These are phyloP conservation scores for Heimioporus punctisporus DNA, from an alignment of 1,284 basidiomycete genomes.

Conservation along the genomic window DNA sequence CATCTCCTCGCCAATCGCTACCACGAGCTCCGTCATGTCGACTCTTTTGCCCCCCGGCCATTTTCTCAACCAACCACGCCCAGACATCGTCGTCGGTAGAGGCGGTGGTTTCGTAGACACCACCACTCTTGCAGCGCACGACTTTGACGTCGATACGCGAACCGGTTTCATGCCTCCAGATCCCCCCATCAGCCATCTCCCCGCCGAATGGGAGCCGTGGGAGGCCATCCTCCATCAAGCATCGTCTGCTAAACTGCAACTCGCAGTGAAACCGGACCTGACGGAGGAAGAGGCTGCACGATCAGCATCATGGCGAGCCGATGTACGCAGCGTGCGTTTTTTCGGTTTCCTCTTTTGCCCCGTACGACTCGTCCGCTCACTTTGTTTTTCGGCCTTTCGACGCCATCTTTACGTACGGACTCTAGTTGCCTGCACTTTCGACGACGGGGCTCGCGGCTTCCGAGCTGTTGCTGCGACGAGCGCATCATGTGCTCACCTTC, in stretches of 20 bases:
- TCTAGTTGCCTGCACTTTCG: slow-evolving; percentile 39
- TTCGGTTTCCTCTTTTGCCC: too few species aligned
- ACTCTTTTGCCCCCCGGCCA: slow-evolving; percentile 49
- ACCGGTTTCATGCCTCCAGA: slow-evolving; percentile 94
- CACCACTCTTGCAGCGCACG: slow-evolving; percentile 87
- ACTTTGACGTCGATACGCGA: slow-evolving; percentile 93
- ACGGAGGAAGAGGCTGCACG: slow-evolving; percentile 43
- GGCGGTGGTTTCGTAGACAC: slow-evolving; percentile 62
- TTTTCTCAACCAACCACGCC: slow-evolving; percentile 69
- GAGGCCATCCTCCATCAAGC: slow-evolving; percentile 63
- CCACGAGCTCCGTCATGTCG: slow-evolving; percentile 18
- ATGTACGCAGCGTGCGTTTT: slow-evolving; percentile 60
- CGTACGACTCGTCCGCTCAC: neutral
- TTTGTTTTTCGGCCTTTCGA: neutral
- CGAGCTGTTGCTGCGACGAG: slow-evolving; percentile 75
- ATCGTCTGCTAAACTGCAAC: slow-evolving; percentile 49
- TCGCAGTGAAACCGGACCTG: slow-evolving; percentile 52
- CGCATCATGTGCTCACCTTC: slow-evolving; percentile 86
- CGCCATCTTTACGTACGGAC: too few species aligned
- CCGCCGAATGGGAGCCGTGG: slow-evolving; percentile 69
- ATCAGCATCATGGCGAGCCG: slow-evolving; percentile 64
- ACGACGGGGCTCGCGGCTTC: slow-evolving; percentile 46
- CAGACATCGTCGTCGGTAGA: slow-evolving; percentile 40
- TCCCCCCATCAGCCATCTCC: slow-evolving; percentile 69
- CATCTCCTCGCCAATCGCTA: too few species aligned